Evolutionary conservation across 768 basidiomycete genomes (phyloP).

Genomic region (Tricholoma terreum): DNA sequence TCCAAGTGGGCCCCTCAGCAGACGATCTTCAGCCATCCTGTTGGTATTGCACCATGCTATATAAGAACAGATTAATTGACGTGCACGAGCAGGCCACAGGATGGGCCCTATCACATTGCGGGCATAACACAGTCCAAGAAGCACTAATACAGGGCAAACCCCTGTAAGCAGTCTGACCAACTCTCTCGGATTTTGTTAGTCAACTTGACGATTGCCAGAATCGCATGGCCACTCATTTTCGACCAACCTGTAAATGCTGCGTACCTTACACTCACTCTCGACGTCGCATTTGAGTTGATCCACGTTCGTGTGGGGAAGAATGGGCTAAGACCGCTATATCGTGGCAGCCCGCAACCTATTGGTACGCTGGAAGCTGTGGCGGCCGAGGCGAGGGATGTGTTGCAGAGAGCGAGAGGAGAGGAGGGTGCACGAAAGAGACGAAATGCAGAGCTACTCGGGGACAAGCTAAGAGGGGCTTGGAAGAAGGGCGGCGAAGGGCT

Average conservation of each 20-base stretch:
- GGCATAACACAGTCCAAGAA: slow-evolving; percentile 21
- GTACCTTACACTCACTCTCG: slow-evolving; percentile 14
- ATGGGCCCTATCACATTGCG: slow-evolving; percentile 21
- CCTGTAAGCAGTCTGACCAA: slow-evolving; percentile 12
- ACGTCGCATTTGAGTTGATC: slow-evolving; percentile 17
- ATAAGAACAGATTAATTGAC: too few species aligned
- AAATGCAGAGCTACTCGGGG: neutral
- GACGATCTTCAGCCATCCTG: neutral
- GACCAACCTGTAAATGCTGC: slow-evolving; percentile 19
- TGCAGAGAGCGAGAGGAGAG: neutral
- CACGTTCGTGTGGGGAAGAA: slow-evolving; percentile 15
- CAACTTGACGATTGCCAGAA: slow-evolving; percentile 11
- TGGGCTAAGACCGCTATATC: slow-evolving; percentile 12
- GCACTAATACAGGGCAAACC: slow-evolving; percentile 18
- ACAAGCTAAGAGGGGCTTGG: neutral
- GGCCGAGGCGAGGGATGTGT: slow-evolving; percentile 7
- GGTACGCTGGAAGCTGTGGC: slow-evolving; percentile 16
- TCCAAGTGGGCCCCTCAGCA: neutral
- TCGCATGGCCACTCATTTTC: slow-evolving; percentile 20
- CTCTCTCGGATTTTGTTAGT: too few species aligned
- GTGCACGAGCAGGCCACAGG: slow-evolving; percentile 26
- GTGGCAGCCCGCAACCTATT: slow-evolving; percentile 4
- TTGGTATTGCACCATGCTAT: neutral
- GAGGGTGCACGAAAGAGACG: neutral
- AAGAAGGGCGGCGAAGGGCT: neutral